Base-by-base conservation (phyloP, 2,329 filamentous ascomycete species). In the Chaetomiaceae sp. region DNA sequence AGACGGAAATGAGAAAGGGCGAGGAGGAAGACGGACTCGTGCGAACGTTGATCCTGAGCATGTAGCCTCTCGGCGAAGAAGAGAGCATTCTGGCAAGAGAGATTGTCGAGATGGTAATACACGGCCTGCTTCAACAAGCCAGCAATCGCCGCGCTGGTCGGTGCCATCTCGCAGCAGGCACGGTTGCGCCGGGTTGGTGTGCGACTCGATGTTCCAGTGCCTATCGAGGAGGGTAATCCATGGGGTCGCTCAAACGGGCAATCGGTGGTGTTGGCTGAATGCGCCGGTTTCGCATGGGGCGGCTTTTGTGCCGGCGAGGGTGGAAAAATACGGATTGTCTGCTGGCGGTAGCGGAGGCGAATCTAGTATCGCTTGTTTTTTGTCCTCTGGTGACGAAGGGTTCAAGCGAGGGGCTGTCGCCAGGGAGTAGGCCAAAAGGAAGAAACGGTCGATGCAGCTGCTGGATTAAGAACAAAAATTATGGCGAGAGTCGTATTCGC, bases 41-140 rank as follows among this genome's bases (percentile, higher is more conserved):
- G 78, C 18, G 85, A 88, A 63, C 87, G 84, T 21, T 87, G 82
- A 64, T 97, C 92, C 63, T 92, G 88, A 46, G 90, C 91, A 57
- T 84, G 80, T 18, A 96, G 81, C 59, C 94, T 84, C 65, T 92
- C 89, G 55, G 94, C 88, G 57, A 96, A 89, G 73, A 99, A 99
- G 37, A 96, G 84, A 52, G 94, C 94, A 67, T 95, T 97, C 51
- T 91, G 85, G 66, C 87, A 79, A 33, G 91, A 83, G 65, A 90
- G 86, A 67, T 96, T 95, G 75, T 99, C 94, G 69, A 99, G 84
- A 63, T 86, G 82, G 66, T 86, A 85, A 64, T 84, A 73, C 52
- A 86, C 74, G 53, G 79, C 71, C 68, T 85, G 81, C 64, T 78
- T 76, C 54, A 86, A 64, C 57, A 82, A 72, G 64, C 73, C 71